A percentile compares a stretch with the other conserved stretches of the same genome.
Evolutionary conservation across 805 yeast genomes (phyloP).

Genomic region (Candida hungchunana): DNA sequence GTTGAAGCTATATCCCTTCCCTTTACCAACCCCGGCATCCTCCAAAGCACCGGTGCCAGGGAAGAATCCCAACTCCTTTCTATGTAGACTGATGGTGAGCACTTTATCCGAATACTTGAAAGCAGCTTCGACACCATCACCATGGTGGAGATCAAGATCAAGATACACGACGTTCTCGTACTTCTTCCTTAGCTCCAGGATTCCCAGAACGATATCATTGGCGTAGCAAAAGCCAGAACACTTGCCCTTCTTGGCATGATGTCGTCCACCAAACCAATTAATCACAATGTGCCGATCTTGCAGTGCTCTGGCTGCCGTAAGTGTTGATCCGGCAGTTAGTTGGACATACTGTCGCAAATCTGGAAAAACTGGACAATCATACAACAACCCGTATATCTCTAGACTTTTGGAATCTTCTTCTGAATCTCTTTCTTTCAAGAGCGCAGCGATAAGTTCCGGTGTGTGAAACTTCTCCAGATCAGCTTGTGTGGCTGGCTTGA

Average conservation of each 20-base stretch:
- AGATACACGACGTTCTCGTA: constrained; percentile 51
- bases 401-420: constrained; percentile 13
- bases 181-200: constrained; percentile 43
- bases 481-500: constrained; percentile 27
- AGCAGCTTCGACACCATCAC: constrained; percentile 74
- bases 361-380: constrained; percentile 65
- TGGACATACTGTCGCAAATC: constrained; percentile 45
- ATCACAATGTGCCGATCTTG: constrained; percentile 34
- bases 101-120: constrained; percentile 53
- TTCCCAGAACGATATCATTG: constrained; percentile 62
- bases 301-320: constrained; percentile 37
- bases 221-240: constrained; percentile 74
- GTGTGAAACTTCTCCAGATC: constrained; percentile 52
- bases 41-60: constrained; percentile 62
- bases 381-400: constrained; percentile 43
- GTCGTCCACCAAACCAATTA: constrained; percentile 81
- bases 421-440: constrained; percentile 29
- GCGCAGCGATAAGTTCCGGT: constrained; percentile 33
- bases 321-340: constrained; percentile 52
- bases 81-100: constrained; percentile 58
- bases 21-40: constrained; percentile 35
- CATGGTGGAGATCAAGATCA: constrained; percentile 76
- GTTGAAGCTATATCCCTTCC: constrained; percentile 39
- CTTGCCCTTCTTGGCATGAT: constrained; percentile 50
- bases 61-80: constrained; percentile 62